Percentiles rank a stretch among this genome's conserved stretches.
phyloP scores from a whole-genome alignment of 495 filamentous ascomycete genomes.

The Tuber microsphaerosporum region DNA sequence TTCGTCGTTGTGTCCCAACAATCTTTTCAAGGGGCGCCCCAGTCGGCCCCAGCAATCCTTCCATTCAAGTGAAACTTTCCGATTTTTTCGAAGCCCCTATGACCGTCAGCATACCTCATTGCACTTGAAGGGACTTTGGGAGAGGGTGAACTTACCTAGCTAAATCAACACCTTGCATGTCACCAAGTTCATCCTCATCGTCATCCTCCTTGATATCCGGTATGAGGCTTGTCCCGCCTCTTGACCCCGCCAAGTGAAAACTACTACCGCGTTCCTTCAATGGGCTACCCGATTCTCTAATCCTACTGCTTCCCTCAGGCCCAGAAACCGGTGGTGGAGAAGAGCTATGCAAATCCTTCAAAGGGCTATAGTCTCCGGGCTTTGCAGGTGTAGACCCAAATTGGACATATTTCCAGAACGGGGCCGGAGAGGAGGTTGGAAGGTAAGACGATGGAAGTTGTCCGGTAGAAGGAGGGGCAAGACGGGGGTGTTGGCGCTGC shows the following conservation, averaged over 20 bases:
- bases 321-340: slow-evolving; percentile 49
- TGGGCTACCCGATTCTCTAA: slow-evolving; percentile 38
- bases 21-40: slow-evolving; percentile 25
- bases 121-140: background rate
- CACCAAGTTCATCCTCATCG: slow-evolving; percentile 49
- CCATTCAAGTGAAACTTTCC: slow-evolving; percentile 41
- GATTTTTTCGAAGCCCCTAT: slow-evolving; percentile 40
- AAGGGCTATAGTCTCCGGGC: slow-evolving; percentile 54
- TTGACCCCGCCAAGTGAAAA: slow-evolving; percentile 27
- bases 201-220: slow-evolving; percentile 40
- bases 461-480: slow-evolving; percentile 78
- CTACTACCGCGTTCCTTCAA: slow-evolving; percentile 37
- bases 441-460: slow-evolving; percentile 90
- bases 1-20: slow-evolving; percentile 5
- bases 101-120: background rate
- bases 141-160: slow-evolving; percentile 51
- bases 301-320: slow-evolving; percentile 55
- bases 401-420: slow-evolving; percentile 86
- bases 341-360: slow-evolving; percentile 51
- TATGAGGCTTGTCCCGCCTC: slow-evolving; percentile 32
- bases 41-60: slow-evolving; percentile 34
- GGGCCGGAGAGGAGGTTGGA: slow-evolving; percentile 89
- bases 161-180: slow-evolving; percentile 58
- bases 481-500: slow-evolving; percentile 68
- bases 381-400: slow-evolving; percentile 71